Base-by-base conservation (phyloP, 1,284 basidiomycete genomes). In the Leucoagaricus sp. region DNA sequence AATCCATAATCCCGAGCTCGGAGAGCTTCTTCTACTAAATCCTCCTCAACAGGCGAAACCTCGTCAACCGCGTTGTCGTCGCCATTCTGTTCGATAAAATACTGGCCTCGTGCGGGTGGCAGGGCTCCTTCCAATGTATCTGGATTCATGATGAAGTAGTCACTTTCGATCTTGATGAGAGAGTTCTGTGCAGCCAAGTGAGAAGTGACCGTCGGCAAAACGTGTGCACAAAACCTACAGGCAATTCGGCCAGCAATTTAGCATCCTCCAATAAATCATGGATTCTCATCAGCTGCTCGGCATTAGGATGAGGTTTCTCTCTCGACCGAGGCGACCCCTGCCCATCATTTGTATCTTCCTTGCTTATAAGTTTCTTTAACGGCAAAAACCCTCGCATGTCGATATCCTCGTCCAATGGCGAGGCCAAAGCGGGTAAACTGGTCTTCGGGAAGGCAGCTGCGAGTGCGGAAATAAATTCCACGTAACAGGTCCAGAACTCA, bases 221-320 rank as follows among this genome's bases (percentile, higher is more conserved):
- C 55, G 34, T 26, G 47, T 23, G 31, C 41, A 40, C 42, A 17
- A 46, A 26, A 67, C 77, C 62, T 60, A 87, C 89, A 71, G 85
- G 79, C 49, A 81, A 72, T 47, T 78, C 76, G 12, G 80, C 82
- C n/a, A 95, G 68, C 8, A 74, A 72, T 60, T 78, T 81, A 1
- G 89, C 90, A 65, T 98, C 95, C 25, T 81, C 77, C 52, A 96
- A 77, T 47, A 98, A 74, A 70, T 98, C 96, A 29, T 84, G 80
- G 53, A 98, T 91, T 58, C 96, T 83, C 93, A 97, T 96, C 48
- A 98, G 75, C 65, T 96, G 92, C 75, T 96, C 94, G 63, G 94
- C 94, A 64, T 97, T 98, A 2, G 96, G 96, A 74, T 97, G 96
- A 7, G 89, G 86, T 55, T 85, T 82, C 55, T 84, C 82, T 49